Percentiles rank a stretch among this genome's conserved stretches.
Evolutionary conservation across 495 filamentous ascomycete species (phyloP).

Genomic region (Aspergillus coremiiformis): DNA sequence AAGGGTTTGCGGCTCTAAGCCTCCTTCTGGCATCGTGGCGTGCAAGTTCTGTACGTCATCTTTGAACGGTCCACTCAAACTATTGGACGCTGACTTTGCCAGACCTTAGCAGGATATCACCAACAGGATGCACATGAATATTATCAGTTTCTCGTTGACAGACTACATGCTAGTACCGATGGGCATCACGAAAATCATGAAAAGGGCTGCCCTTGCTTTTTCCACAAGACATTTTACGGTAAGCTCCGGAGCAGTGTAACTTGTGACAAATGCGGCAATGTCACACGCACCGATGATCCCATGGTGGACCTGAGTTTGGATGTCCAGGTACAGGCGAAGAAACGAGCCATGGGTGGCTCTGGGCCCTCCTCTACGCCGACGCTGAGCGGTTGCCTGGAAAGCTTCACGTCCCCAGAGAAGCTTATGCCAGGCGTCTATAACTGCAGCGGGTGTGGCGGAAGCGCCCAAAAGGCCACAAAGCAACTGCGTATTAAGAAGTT

Average conservation of each 20-base stretch:
- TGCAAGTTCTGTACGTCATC: slow-evolving; percentile 45
- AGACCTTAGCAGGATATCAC: slow-evolving; percentile 81
- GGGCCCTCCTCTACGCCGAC: slow-evolving; percentile 42
- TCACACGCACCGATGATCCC: slow-evolving; percentile 71
- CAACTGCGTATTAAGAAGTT: slow-evolving; percentile 71
- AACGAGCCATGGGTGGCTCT: slow-evolving; percentile 41
- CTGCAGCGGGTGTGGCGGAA: slow-evolving; percentile 66
- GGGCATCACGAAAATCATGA: slow-evolving; percentile 44
- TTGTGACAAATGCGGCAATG: slow-evolving; percentile 71
- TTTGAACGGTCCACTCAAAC: not conserved
- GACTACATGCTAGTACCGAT: slow-evolving; percentile 54
- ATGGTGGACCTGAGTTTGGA: slow-evolving; percentile 83
- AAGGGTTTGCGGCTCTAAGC: slow-evolving; percentile 75
- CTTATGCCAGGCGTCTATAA: slow-evolving; percentile 70
- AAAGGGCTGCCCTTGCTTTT: slow-evolving; percentile 71
- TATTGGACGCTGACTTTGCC: slow-evolving; percentile 37
- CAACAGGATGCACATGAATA: slow-evolving; percentile 96
- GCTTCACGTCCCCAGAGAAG: slow-evolving; percentile 65
- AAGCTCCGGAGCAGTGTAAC: slow-evolving; percentile 81
- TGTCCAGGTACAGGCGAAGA: slow-evolving; percentile 52
- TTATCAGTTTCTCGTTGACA: slow-evolving; percentile 84
- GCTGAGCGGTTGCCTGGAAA: slow-evolving; percentile 69
- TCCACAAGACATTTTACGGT: slow-evolving; percentile 83
- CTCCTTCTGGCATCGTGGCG: slow-evolving; percentile 78
- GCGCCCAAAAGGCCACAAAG: slow-evolving; percentile 64